These are phyloP conservation scores for Colletotrichum higginsianum DNA, from an alignment of 2,329 filamentous ascomycete species.

Conservation along the genomic window DNA sequence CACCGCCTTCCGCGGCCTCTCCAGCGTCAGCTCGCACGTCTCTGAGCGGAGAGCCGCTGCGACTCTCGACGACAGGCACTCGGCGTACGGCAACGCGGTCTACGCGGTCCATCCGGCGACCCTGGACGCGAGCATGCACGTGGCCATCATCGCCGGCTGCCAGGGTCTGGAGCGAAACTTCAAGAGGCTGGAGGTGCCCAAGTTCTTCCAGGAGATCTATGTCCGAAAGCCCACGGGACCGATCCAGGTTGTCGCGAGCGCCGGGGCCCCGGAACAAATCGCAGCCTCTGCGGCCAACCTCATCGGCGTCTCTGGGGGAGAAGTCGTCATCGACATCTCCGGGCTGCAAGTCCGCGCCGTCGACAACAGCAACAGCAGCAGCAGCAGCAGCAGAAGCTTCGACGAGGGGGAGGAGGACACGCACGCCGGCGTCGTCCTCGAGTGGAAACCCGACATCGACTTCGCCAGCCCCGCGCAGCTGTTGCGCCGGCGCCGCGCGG, in stretches of 20 bases:
- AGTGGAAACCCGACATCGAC: slow-evolving; percentile 38
- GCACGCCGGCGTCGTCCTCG: slow-evolving; percentile 18
- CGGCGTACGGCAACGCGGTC: not conserved
- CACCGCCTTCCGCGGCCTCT: slow-evolving; percentile 43
- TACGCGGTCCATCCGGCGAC: slow-evolving; percentile 56
- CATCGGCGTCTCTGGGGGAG: slow-evolving; percentile 4
- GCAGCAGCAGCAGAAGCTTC: no score
- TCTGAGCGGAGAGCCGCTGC: slow-evolving; percentile 12
- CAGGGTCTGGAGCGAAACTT: slow-evolving; percentile 21
- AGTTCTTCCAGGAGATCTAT: slow-evolving; percentile 26
- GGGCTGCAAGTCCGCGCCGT: slow-evolving; percentile 18
- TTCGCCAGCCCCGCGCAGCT: slow-evolving; percentile 5
- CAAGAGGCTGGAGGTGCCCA: slow-evolving; percentile 15
- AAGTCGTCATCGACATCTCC: slow-evolving; percentile 30
- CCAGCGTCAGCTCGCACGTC: slow-evolving; percentile 28
- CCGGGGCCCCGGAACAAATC: not conserved
- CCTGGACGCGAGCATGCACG: slow-evolving; percentile 54
- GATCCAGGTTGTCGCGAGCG: slow-evolving; percentile 1
- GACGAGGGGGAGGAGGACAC: slow-evolving; percentile 1
- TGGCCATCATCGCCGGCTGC: slow-evolving; percentile 46
- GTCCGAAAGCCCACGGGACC: slow-evolving; percentile 7
- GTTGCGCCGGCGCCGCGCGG: not conserved
- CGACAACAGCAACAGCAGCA: no score
- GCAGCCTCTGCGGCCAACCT: not conserved
- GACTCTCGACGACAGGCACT: not conserved